Evolutionary conservation across 2,329 filamentous ascomycete genomes (phyloP).

Genomic region (Meredithiella fracta): DNA sequence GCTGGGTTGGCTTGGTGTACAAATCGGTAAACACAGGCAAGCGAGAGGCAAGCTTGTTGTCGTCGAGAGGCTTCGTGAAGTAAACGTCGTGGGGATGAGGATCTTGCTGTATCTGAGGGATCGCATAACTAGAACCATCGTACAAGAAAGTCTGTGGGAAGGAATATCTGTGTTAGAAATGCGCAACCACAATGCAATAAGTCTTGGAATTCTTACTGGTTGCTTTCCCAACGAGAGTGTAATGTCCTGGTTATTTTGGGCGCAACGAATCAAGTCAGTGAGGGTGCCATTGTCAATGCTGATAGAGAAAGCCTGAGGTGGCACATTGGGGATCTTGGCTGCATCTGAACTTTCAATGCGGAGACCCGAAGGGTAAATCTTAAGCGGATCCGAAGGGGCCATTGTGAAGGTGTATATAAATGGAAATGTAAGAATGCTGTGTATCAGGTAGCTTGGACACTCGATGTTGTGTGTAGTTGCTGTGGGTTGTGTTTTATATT

Average conservation of each 20-base stretch:
- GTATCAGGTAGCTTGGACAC: not conserved
- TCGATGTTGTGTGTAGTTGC: no score
- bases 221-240: slow-evolving; percentile 39
- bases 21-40: slow-evolving; percentile 36
- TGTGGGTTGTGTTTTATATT: not conserved
- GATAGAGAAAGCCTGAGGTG: slow-evolving; percentile 40
- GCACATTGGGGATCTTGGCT: slow-evolving; percentile 26
- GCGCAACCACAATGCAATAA: slow-evolving; percentile 15
- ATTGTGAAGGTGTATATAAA: slow-evolving; percentile 16
- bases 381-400: slow-evolving; percentile 26
- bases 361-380: slow-evolving; percentile 41
- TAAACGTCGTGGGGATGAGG: slow-evolving; percentile 40
- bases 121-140: slow-evolving; percentile 32
- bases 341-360: slow-evolving; percentile 35
- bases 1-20: slow-evolving; percentile 21
- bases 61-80: slow-evolving; percentile 34
- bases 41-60: slow-evolving; percentile 29
- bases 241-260: slow-evolving; percentile 39
- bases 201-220: slow-evolving; percentile 36
- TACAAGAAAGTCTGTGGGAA: slow-evolving; percentile 34
- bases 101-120: slow-evolving; percentile 27
- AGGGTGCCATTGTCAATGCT: slow-evolving; percentile 41
- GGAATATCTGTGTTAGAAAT: slow-evolving; percentile 6
- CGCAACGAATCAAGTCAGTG: slow-evolving; percentile 45
- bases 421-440: not conserved